Base-by-base conservation (phyloP, 1,284 basidiomycete species). In the Leccinum cinnamomeum region DNA sequence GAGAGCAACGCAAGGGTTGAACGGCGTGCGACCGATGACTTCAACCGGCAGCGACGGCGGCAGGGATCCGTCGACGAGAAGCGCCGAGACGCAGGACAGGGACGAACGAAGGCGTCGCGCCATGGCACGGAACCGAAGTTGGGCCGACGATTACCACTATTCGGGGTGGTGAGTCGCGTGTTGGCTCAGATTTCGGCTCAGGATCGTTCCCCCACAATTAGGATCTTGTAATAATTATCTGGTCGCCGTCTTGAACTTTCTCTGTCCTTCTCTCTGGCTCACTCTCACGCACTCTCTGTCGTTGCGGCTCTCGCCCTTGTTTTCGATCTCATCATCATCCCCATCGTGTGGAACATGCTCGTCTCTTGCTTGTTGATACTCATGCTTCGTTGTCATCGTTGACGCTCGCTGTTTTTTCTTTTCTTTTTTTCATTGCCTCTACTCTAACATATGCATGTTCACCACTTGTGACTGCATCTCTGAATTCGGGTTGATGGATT, bases 91-190 rank as follows among this genome's bases (percentile, higher is more conserved):
- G 28, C 73, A 73, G 37, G 77, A 78, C 50, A 74, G 65, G 69
- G 79, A 79, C 56, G 76, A 79, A 68, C 73, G 78, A 60, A 74
- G 67, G 64, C 76, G 77, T 65, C 76, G 75, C 37, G 81, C 80
- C 5, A 70, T 88, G 69, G 81, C 83, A 59, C 78, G 87, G 64
- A 89, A 87, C 72, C 81, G 83, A 61, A 90, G 85, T 69, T 90
- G 85, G 86, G 85, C 85, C 23, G 82, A 88, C 65, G 85, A 89
- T 67, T 90, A 82, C 72, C 88, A 90, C 72, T 79, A 77, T 63
- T 70, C 81, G 20, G 88, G 89, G 56, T 90, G 88, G 89, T 89
- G 72, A 70, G 28, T 53, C n/a, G 12, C 25, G 10, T 11, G 11
- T 53, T 12, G 53, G 28, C 28, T 18, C 30, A 16, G 11, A 53